These are phyloP conservation scores for Fonsecaea monophora DNA, from an alignment of 2,329 filamentous ascomycete species.

Conservation along the genomic window DNA sequence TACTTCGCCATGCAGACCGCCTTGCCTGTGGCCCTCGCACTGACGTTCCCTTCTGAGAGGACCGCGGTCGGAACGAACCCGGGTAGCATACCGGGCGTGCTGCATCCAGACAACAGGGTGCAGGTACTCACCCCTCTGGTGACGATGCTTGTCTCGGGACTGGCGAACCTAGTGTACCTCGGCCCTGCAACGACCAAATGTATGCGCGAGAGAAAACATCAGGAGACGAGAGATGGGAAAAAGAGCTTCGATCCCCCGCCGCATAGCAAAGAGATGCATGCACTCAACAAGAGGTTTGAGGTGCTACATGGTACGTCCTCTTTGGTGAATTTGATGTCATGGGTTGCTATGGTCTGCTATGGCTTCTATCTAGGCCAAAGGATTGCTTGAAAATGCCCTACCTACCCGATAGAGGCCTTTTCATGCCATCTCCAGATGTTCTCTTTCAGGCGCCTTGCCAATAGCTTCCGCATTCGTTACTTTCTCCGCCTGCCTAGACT, in stretches of 20 bases:
- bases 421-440: slow-evolving; percentile 21
- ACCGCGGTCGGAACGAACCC: slow-evolving; percentile 45
- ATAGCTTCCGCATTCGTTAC: background rate
- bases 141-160: slow-evolving; percentile 72
- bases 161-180: slow-evolving; percentile 73
- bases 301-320: slow-evolving; percentile 82
- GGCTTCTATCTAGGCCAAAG: slow-evolving; percentile 74
- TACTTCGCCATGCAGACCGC: slow-evolving; percentile 87
- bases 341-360: slow-evolving; percentile 76
- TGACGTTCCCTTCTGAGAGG: slow-evolving; percentile 77
- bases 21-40: slow-evolving; percentile 72
- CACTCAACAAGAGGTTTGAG: slow-evolving; percentile 78
- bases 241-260: slow-evolving; percentile 79
- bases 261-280: slow-evolving; percentile 83
- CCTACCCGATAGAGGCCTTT: background rate
- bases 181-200: slow-evolving; percentile 76
- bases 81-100: slow-evolving; percentile 61
- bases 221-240: slow-evolving; percentile 90
- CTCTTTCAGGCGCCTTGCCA: background rate
- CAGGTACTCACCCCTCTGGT: slow-evolving; percentile 72
- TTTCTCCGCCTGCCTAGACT: slow-evolving; percentile 13
- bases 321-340: slow-evolving; percentile 74
- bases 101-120: slow-evolving; percentile 67
- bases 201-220: slow-evolving; percentile 77
- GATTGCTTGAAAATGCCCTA: slow-evolving; percentile 53